A percentile compares a stretch with the other conserved stretches of the same genome.
Conservation (phyloP, 768 basidiomycete genomes). For the Hericium alpestre region DNA sequence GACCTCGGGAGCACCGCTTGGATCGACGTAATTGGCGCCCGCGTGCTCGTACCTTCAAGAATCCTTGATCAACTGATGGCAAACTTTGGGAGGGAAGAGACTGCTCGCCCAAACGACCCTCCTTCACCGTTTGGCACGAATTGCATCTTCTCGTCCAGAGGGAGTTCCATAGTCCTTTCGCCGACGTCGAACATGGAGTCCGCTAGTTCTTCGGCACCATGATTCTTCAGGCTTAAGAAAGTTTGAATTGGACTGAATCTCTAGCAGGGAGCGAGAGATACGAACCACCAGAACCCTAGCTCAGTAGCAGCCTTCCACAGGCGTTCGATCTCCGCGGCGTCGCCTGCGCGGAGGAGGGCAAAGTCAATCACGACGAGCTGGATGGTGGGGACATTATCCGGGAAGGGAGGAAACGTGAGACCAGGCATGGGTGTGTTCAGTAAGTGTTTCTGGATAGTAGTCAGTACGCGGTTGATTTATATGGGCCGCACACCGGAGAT, state of each 20-base stretch:
- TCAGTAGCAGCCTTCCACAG: constrained; percentile 38
- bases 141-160: constrained; percentile 29
- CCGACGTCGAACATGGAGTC: constrained; percentile 30
- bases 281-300: constrained; percentile 47
- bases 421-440: background rate
- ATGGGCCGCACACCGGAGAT: no score
- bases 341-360: constrained; percentile 23
- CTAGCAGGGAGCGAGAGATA: constrained; percentile 5
- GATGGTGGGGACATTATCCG: constrained; percentile 31
- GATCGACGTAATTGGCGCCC: constrained; percentile 22
- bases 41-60: constrained; percentile 18
- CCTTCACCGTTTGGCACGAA: constrained; percentile 33
- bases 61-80: background rate
- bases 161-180: constrained; percentile 25
- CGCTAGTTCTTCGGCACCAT: constrained; percentile 26
- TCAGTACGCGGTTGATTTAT: no score
- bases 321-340: constrained; percentile 28
- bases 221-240: constrained; percentile 29
- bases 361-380: constrained; percentile 38
- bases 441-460: no score
- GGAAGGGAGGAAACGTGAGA: constrained; percentile 29
- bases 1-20: constrained; percentile 19
- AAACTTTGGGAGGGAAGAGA: background rate
- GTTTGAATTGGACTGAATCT: background rate
- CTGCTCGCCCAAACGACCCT: constrained; percentile 23